Percentiles rank a stretch among this genome's conserved stretches.
These are phyloP conservation scores for Carex pumila DNA, from an alignment of 176 grass and related monocot genomes.

Conservation along the genomic window DNA sequence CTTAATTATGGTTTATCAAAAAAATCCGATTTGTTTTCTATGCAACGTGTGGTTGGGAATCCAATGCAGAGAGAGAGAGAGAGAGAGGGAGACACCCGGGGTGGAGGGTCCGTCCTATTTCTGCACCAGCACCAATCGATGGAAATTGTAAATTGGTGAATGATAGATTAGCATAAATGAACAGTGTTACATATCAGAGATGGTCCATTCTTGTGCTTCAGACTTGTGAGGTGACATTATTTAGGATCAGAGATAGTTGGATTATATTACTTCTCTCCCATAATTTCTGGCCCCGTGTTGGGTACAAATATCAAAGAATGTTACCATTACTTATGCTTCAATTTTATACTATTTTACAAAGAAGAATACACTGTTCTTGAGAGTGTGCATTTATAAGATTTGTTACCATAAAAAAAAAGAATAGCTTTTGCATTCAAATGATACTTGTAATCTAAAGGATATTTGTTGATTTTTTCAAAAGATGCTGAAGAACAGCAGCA, in stretches of 20 bases:
- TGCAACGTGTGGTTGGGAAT: neutral
- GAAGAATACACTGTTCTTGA: neutral
- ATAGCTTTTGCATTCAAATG: neutral
- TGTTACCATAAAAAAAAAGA: neutral
- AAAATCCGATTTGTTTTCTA: constrained; percentile 4
- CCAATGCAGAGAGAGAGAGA: neutral
- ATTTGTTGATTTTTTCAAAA: neutral
- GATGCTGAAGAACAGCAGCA: neutral
- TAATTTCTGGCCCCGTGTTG: neutral
- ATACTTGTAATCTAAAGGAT: too few relatives aligned
- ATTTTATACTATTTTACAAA: neutral
- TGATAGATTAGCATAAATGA: neutral
- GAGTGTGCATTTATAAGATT: neutral
- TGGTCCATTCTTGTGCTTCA: neutral
- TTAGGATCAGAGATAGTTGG: neutral
- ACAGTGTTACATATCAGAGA: neutral
- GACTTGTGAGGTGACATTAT: neutral
- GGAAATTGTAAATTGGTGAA: neutral
- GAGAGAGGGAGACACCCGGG: neutral
- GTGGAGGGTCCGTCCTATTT: neutral
- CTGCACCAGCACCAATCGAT: constrained; percentile 6
- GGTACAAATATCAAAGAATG: neutral
- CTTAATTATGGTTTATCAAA: too few relatives aligned
- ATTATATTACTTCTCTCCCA: neutral
- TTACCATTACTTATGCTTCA: neutral